phyloP scores from a whole-genome alignment of 2,329 filamentous ascomycete species.

The Ilyonectria destructans region DNA sequence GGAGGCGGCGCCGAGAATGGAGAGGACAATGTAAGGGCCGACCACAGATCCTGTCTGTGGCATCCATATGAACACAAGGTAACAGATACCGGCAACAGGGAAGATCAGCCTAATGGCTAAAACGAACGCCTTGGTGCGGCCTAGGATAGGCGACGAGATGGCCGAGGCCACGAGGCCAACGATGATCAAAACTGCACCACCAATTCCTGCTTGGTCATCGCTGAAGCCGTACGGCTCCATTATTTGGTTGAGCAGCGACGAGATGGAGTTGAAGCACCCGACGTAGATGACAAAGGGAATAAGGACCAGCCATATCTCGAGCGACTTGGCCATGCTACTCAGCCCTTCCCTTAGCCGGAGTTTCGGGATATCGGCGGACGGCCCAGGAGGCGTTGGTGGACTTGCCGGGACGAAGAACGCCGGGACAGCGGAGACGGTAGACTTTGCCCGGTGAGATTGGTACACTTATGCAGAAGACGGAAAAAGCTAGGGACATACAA shows the following conservation, averaged over 20 bases:
- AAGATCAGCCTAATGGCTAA: slow-evolving; percentile 80
- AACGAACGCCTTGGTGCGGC: slow-evolving; percentile 86
- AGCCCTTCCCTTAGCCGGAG: slow-evolving; percentile 67
- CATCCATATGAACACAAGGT: slow-evolving; percentile 87
- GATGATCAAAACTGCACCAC: slow-evolving; percentile 89
- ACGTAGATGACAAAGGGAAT: slow-evolving; percentile 87
- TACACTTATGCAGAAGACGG: neutral
- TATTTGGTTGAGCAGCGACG: slow-evolving; percentile 91
- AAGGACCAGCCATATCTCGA: slow-evolving; percentile 87
- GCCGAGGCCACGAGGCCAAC: slow-evolving; percentile 86
- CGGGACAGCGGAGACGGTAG: slow-evolving; percentile 73
- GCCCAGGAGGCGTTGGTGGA: slow-evolving; percentile 84
- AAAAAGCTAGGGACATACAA: slow-evolving; percentile 68
- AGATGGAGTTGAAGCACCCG: slow-evolving; percentile 93
- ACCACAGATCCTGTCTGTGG: slow-evolving; percentile 70
- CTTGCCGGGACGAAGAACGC: slow-evolving; percentile 84
- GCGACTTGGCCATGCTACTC: slow-evolving; percentile 68
- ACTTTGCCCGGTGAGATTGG: slow-evolving; percentile 45
- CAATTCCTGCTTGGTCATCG: slow-evolving; percentile 89
- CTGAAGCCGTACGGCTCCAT: slow-evolving; percentile 87
- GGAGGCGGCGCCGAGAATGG: slow-evolving; percentile 82
- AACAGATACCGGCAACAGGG: slow-evolving; percentile 79
- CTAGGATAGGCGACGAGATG: slow-evolving; percentile 84
- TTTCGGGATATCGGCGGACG: slow-evolving; percentile 75
- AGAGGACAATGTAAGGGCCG: slow-evolving; percentile 84